Conservation (phyloP, 177 flowering plant species). For the Vitis hybrid region DNA sequence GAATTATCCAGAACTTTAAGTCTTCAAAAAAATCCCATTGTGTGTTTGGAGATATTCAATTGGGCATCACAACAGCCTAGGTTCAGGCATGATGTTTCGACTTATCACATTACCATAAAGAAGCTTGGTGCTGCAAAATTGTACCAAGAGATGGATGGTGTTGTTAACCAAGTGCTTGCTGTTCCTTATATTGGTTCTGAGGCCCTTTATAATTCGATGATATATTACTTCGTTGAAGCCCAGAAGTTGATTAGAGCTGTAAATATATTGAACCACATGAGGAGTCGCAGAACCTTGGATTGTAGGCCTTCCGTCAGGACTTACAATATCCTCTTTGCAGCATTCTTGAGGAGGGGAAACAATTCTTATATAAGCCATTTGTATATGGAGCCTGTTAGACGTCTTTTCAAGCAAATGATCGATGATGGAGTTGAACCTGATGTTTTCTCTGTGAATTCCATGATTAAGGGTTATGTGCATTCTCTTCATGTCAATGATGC, state of each 20-base stretch:
- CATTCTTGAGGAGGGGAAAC: constrained; percentile 57
- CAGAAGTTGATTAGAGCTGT: constrained; percentile 70
- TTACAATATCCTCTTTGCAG: constrained; percentile 70
- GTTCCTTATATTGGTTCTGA: constrained; percentile 56
- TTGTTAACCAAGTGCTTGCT: constrained; percentile 76
- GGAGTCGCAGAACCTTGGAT: constrained; percentile 34
- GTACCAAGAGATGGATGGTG: constrained; percentile 70
- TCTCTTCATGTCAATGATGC: constrained; percentile 90
- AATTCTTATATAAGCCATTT: constrained; percentile 69
- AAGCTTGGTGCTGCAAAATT: constrained; percentile 79
- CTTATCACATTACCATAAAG: constrained; percentile 62
- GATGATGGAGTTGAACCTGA: constrained; percentile 88
- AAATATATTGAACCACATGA: constrained; percentile 77
- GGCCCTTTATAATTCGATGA: constrained; percentile 69
- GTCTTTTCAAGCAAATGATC: constrained; percentile 81
- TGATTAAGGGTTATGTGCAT: constrained; percentile 87
- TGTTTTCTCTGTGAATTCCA: constrained; percentile 65
- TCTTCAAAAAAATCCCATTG: constrained; percentile 54
- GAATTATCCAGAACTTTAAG: constrained; percentile 53
- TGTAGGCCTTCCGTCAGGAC: constrained; percentile 74
- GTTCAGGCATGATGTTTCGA: constrained; percentile 62
- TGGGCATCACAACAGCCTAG: constrained; percentile 85
- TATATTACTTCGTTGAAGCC: constrained; percentile 69
- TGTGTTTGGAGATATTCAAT: constrained; percentile 76
- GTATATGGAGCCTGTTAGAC: constrained; percentile 78